Evolutionary conservation across 768 basidiomycete species (phyloP), one percentile per base, ranked within the genome.

Genomic region (Lentinula raphanica): DNA sequence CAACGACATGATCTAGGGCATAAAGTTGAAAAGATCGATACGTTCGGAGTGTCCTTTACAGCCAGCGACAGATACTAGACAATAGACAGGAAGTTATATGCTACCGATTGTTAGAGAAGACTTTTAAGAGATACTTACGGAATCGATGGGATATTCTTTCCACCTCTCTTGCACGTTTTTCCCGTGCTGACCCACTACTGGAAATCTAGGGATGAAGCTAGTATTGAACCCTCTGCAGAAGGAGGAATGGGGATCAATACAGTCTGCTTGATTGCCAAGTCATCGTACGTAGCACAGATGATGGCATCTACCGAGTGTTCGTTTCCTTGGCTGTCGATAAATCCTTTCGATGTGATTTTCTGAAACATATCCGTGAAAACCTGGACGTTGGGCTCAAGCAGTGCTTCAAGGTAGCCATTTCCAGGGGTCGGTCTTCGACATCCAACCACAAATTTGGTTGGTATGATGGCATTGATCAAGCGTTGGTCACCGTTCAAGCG

Each of bases 401-500:
- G 66, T 0, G 81, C 77, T 59, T 81, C 78, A 42, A 82, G 69
- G 60, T 80, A 83, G 7, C 81, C 79, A 3, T 77, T 77, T 1
- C 79, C 80, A 2, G 79, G 77, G 0, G 81, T 83, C 13, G 80
- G 69, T 15, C 81, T 68, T 27, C 79, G 69, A 66, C 80, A 82
- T 3, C 72, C 76, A 19, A 81, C 76, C 8, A 72, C 67, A 58
- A 79, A 82, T 23, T 72, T 60, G 13, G 60, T 63, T 17, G 80
- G 78, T 3, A 78, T 65, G 23, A 79, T 66, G 32, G 63, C 63
- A 15, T 66, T 56, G 17, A 66, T 64, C 7, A 66, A 40, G 1
- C 63, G 59, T 40, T 64, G 45, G 29, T 66, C 29, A 4, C 57
- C 60, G 25, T 54, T 59, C 15, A 67, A 57, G 11, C 66, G 64